Evolutionary conservation across 345 rosid species (phyloP), one percentile per base, ranked within the genome.

Genomic region (Salix koriyanagi): DNA sequence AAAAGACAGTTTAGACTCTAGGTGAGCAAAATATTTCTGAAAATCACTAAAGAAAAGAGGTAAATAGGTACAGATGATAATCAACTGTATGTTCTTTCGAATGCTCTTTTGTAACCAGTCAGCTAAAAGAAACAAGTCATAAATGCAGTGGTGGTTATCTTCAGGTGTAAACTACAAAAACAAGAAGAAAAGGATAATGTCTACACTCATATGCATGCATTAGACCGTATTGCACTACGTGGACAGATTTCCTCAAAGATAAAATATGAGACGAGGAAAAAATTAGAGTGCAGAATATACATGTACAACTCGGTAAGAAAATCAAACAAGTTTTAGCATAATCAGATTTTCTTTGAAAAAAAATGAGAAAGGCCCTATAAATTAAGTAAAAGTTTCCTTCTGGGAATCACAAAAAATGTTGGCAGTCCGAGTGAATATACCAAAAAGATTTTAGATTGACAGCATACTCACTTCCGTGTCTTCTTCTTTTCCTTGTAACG

Each of bases 401-500:
- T 18, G 30, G 37, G 21, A 37, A 75, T 34, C 3, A 39, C 18
- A 44, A 9, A 34, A 19, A 19, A 50, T 37, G 65, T 52, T 32
- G 61, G 52, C 56, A 41, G 25, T 56, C 23, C 42, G 1, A 50
- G 67, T 34, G 19, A 50, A 32, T 25, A 6, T 48, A 25, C n/a
- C 1, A 54, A 76, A 60, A 36, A 42, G 1, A 69, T 16, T 76
- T 69, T 6, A 62, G 11, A 36, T 30, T 37, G 34, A 14, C n/a
- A 41, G 66, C 23, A 62, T n/a, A 85, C 99, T 89, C 87, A 96
- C 99, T 86, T 90, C 85, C 98, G 97, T 48, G 88, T 87, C 87
- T 92, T 96, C 91, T 89, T 94, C 87, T 96, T 96, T 77, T 94
- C 98, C 85, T 87, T 96, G 87, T 96, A 96, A 42, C 98, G 97